These are phyloP conservation scores for Physcomitrium patens DNA, from an alignment of 225 moss, liverwort and hornwort species.

Conservation along the genomic window DNA sequence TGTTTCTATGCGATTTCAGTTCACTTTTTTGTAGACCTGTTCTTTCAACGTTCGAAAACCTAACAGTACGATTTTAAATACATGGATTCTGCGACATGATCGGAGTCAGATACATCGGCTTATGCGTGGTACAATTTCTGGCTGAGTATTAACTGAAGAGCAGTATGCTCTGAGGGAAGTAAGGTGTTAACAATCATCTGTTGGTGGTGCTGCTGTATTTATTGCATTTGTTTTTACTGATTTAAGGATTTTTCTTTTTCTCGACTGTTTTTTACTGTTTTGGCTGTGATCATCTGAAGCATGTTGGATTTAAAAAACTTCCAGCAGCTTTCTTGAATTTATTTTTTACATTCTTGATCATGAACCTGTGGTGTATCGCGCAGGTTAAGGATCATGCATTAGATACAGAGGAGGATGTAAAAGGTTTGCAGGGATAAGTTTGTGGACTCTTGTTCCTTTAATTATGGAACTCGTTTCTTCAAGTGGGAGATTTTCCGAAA, in stretches of 20 bases:
- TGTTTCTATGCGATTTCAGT: not conserved
- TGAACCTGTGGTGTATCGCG: slow-evolving; percentile 2
- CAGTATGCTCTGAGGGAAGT: slow-evolving; percentile 94
- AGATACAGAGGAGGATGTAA: slow-evolving; percentile 75
- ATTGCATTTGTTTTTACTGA: not conserved
- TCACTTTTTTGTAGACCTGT: not conserved
- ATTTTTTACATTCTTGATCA: not conserved
- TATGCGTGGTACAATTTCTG: slow-evolving; percentile 87
- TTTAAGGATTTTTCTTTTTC: not conserved
- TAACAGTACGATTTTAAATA: not conserved
- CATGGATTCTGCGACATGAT: slow-evolving; percentile 2
- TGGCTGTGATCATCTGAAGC: not conserved
- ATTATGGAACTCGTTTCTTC: slow-evolving; percentile 92
- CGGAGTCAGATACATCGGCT: slow-evolving; percentile 73
- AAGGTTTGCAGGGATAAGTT: slow-evolving; percentile 74
- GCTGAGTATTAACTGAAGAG: no score
- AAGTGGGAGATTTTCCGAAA: slow-evolving; percentile 51
- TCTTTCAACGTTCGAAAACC: not conserved
- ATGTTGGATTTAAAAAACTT: no score
- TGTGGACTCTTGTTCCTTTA: slow-evolving; percentile 89
- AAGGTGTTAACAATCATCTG: slow-evolving; percentile 35
- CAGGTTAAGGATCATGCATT: slow-evolving; percentile 93
- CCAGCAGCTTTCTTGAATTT: not conserved
- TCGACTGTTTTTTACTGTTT: not conserved
- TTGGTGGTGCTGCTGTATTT: slow-evolving; percentile 4